Evolutionary conservation across 495 filamentous ascomycete genomes (phyloP), one percentile per base, ranked within the genome.

Genomic region (Aspergillus carlsbadensis): DNA sequence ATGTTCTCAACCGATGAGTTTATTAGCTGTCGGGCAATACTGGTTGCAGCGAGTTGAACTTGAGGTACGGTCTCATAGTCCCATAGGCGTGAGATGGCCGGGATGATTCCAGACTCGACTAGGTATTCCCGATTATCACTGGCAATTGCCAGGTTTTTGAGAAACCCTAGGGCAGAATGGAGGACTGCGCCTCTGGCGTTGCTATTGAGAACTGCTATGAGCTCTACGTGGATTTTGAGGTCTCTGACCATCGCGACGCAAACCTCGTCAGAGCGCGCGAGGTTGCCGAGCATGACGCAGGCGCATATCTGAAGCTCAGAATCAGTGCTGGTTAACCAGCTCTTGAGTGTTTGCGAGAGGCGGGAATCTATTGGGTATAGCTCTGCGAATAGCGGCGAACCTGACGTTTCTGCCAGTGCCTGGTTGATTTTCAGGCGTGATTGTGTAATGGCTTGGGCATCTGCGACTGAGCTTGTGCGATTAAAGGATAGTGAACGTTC

Each of bases 141-240:
- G 2, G 87, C 81, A 53, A 93, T 84, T 33, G 88, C 86, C 2
- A 93, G 76, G 61, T 94, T 93, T 63, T 90, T 92, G 51, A 92
- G 72, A 60, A 92, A 90, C n/a, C 87, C 81, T 7, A 91, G 76
- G 5, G 78, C 74, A 8, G 87, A 80, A 66, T 91, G 87, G 3
- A 88, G 71, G 0, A 89, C 78, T 22, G 84, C 80, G 7, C 69
- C 72, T 20, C 70, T 72, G 10, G 73, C 60, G 17, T 73, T 67
- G 4, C 67, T 69, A 7, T 70, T 68, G 11, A 91, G 70, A 31
- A 86, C 78, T 0, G 64, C 54, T 34, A 84, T 74, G 7, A 93
- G 66, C 2, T 80, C 73, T 8, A 71, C 65, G 51, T 88, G 84
- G 6, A 90, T 73, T 6, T 73, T 70, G 10, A 73, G 60, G 2